Evolutionary conservation across 805 yeast genomes (phyloP).

Genomic region (Metschnikowia gelsemii): DNA sequence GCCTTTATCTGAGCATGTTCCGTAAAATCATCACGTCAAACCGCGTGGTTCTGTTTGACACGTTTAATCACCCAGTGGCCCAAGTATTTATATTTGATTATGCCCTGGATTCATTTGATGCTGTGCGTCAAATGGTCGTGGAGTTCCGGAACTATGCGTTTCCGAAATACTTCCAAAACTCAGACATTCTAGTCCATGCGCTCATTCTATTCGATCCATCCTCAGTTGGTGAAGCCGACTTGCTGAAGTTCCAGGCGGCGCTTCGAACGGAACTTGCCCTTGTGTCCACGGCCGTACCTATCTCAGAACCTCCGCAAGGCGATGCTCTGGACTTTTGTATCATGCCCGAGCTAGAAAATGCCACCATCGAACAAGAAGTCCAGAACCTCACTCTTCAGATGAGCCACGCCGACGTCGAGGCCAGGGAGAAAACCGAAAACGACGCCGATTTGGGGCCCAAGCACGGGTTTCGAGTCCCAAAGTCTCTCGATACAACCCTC

Average conservation of each 20-base stretch:
- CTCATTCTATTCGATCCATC: conserved; percentile 32
- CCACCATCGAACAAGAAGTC: conserved; percentile 51
- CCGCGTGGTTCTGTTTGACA: conserved; percentile 72
- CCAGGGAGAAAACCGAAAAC: not conserved
- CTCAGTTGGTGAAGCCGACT: conserved; percentile 29
- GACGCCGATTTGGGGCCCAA: conserved; percentile 9
- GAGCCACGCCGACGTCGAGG: not conserved
- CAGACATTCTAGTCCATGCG: conserved; percentile 52
- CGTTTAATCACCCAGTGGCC: conserved; percentile 82
- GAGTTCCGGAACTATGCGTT: conserved; percentile 48
- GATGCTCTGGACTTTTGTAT: conserved; percentile 22
- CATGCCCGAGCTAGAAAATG: conserved; percentile 29
- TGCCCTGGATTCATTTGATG: conserved; percentile 49
- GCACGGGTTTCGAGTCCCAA: conserved; percentile 28
- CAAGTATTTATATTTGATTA: conserved; percentile 65
- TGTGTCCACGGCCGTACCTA: conserved; percentile 26
- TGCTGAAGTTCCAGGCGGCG: conserved; percentile 30
- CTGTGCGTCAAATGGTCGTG: conserved; percentile 58
- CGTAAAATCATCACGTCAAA: conserved; percentile 58
- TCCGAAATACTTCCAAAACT: conserved; percentile 66
- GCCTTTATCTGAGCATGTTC: conserved; percentile 56
- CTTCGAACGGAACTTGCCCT: conserved; percentile 29
- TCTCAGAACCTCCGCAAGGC: conserved; percentile 39
- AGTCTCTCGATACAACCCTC: conserved; percentile 41
- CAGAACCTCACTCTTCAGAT: conserved; percentile 36